Evolutionary conservation across 495 filamentous ascomycete species (phyloP).

Genomic region (Thermochaetoides thermophila): DNA sequence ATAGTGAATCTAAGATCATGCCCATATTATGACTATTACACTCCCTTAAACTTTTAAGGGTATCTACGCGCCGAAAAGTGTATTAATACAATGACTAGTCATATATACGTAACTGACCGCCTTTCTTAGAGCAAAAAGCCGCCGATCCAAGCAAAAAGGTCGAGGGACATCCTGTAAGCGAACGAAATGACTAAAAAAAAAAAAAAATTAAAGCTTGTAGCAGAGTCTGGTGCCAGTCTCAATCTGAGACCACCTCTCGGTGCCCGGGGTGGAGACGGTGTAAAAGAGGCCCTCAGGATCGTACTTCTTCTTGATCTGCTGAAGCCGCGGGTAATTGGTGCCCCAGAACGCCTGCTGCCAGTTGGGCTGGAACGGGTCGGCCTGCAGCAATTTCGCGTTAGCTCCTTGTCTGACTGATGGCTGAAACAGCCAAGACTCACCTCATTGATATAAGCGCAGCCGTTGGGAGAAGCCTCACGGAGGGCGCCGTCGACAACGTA

Average conservation of each 20-base stretch:
- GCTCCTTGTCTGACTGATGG: too few species aligned
- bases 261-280: constrained; percentile 27
- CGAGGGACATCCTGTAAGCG: too few species aligned
- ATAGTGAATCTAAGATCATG: too few species aligned
- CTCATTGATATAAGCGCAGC: constrained; percentile 31
- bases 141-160: too few species aligned
- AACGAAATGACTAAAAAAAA: too few species aligned
- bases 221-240: constrained; percentile 29
- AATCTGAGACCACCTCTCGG: constrained; percentile 30
- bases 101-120: too few species aligned
- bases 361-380: constrained; percentile 38
- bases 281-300: constrained; percentile 42
- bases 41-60: too few species aligned
- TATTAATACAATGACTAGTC: too few species aligned
- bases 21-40: too few species aligned
- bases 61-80: too few species aligned
- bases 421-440: constrained; percentile 8
- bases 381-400: too few species aligned
- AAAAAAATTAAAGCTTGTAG: constrained; percentile 19
- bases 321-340: constrained; percentile 29
- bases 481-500: constrained; percentile 31
- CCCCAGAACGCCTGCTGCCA: constrained; percentile 44
- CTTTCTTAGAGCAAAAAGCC: too few species aligned
- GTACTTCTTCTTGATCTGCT: constrained; percentile 37
- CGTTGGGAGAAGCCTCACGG: constrained; percentile 26